phyloP scores from a whole-genome alignment of 495 filamentous ascomycete species.

The Saxophila tyrrhenica region DNA sequence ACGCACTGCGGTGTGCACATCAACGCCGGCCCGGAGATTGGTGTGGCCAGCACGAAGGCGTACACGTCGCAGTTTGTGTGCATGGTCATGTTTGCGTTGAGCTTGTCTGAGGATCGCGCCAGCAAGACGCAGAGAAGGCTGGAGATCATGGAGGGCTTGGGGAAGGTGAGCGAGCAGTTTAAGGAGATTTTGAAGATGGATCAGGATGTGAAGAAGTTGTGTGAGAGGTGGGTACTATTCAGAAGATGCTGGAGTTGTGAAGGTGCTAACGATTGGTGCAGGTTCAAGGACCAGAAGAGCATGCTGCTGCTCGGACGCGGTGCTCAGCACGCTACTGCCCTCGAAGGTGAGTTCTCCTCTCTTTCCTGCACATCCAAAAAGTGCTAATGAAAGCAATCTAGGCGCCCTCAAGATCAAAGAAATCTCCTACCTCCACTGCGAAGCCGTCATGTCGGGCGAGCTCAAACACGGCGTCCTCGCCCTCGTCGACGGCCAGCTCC shows the following conservation, averaged over 20 bases:
- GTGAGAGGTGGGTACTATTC: slow-evolving; percentile 40
- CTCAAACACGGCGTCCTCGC: slow-evolving; percentile 96
- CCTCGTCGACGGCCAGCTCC: slow-evolving; percentile 92
- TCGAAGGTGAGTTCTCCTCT: slow-evolving; percentile 57
- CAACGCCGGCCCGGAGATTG: slow-evolving; percentile 96
- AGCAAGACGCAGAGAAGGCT: slow-evolving; percentile 87
- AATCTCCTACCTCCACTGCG: slow-evolving; percentile 98
- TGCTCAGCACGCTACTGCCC: slow-evolving; percentile 90
- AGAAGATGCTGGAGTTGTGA: background rate
- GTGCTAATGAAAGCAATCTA: slow-evolving; percentile 24
- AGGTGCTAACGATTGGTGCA: background rate
- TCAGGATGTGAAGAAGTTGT: slow-evolving; percentile 85
- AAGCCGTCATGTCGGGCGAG: slow-evolving; percentile 99
- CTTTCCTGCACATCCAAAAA: background rate
- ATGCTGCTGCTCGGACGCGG: slow-evolving; percentile 86
- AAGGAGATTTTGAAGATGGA: slow-evolving; percentile 81
- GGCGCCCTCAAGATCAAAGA: slow-evolving; percentile 97
- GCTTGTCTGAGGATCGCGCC: slow-evolving; percentile 86
- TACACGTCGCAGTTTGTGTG: slow-evolving; percentile 98
- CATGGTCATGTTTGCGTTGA: slow-evolving; percentile 98
- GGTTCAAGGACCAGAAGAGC: slow-evolving; percentile 92
- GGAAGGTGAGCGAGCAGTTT: slow-evolving; percentile 80
- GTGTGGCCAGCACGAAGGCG: slow-evolving; percentile 96
- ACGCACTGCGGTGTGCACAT: slow-evolving; percentile 99
- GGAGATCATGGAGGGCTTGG: slow-evolving; percentile 92